Percentiles rank a stretch among this genome's conserved stretches.
Conservation (phyloP, 176 grass and related monocot species). For the Oryza australiensis region DNA sequence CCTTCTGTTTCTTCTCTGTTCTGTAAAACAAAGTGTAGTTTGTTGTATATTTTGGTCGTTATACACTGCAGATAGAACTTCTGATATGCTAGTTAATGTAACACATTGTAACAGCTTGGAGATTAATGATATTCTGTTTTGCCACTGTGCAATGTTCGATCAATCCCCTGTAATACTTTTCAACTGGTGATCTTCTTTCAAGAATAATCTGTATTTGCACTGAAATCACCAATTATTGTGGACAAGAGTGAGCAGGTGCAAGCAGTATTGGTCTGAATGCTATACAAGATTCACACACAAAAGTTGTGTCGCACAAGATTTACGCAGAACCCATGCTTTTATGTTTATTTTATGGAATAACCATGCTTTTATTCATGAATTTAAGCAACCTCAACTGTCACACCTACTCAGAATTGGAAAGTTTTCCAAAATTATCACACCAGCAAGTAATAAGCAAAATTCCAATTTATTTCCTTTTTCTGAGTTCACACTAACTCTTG, state of each 20-base stretch:
- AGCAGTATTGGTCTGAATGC: background rate
- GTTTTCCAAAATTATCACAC: background rate
- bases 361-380: background rate
- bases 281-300: background rate
- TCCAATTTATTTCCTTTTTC: background rate
- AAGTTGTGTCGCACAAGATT: background rate
- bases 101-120: background rate
- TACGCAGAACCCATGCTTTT: background rate
- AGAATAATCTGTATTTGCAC: background rate
- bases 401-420: background rate
- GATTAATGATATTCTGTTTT: background rate
- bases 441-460: background rate
- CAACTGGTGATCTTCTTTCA: background rate
- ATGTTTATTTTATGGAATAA: background rate
- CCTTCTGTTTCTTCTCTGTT: background rate
- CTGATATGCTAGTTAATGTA: background rate
- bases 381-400: background rate
- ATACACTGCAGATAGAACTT: background rate
- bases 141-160: background rate
- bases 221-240: background rate
- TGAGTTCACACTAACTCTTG: background rate
- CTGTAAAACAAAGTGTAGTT: background rate
- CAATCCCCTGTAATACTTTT: background rate
- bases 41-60: background rate
- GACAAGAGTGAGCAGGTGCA: constrained; percentile 16